These are phyloP conservation scores for Oryza nivara DNA, from an alignment of 176 grass and related monocot species.

Conservation along the genomic window DNA sequence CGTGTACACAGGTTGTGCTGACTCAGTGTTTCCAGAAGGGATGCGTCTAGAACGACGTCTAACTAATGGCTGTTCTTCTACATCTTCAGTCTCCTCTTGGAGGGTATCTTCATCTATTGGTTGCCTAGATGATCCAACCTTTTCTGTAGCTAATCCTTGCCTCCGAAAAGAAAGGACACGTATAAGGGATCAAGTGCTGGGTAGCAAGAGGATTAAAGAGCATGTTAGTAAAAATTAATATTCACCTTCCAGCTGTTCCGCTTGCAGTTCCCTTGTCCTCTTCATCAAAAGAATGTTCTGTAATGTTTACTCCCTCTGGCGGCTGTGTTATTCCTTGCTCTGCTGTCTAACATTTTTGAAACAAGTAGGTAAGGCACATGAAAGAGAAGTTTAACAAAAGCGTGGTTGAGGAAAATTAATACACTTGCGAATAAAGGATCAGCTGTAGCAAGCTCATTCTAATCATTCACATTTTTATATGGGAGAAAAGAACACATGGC, in stretches of 20 bases:
- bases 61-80: constrained; percentile 76
- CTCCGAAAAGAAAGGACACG: constrained; percentile 52
- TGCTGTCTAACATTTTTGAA: constrained; percentile 46
- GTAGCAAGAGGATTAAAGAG: constrained; percentile 34
- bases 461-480: constrained; percentile 19
- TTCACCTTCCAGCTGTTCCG: constrained; percentile 66
- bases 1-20: constrained; percentile 29
- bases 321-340: constrained; percentile 48
- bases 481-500: too few relatives aligned
- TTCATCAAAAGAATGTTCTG: constrained; percentile 52
- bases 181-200: constrained; percentile 35
- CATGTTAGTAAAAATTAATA: constrained; percentile 44
- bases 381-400: constrained; percentile 20
- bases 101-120: constrained; percentile 49
- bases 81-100: constrained; percentile 75
- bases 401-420: constrained; percentile 38
- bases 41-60: constrained; percentile 61
- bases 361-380: constrained; percentile 14
- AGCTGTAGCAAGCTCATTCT: constrained; percentile 32
- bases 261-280: constrained; percentile 37
- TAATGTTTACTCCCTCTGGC: constrained; percentile 43
- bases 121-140: constrained; percentile 58
- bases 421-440: not conserved
- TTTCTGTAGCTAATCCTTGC: constrained; percentile 62
- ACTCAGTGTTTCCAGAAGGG: constrained; percentile 54